These are phyloP conservation scores for Podospora didyma DNA, from an alignment of 495 filamentous ascomycete species.

Conservation along the genomic window DNA sequence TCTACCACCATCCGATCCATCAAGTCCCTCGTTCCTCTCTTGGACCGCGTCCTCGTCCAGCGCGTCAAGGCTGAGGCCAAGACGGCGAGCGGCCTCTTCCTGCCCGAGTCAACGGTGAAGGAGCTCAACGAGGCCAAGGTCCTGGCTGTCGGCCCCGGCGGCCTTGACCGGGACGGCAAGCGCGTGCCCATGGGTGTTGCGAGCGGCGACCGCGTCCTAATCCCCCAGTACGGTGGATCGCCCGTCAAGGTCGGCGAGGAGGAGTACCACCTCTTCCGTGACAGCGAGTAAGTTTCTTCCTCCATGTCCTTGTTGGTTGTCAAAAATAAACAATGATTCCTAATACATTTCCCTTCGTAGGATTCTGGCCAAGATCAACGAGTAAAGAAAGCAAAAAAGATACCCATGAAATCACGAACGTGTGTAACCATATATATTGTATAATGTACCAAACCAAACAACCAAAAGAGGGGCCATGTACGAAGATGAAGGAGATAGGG, in stretches of 20 bases:
- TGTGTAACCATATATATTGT: neutral
- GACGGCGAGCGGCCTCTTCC: constrained; percentile 93
- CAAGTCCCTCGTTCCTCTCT: constrained; percentile 90
- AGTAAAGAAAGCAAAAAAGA: constrained; percentile 47
- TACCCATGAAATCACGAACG: neutral
- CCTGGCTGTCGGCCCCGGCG: constrained; percentile 89
- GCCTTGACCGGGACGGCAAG: constrained; percentile 80
- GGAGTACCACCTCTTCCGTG: constrained; percentile 91
- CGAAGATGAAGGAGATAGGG: neutral
- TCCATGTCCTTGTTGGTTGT: neutral
- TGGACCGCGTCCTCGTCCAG: constrained; percentile 98
- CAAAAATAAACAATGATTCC: neutral
- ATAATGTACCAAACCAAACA: neutral
- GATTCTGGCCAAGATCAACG: constrained; percentile 85
- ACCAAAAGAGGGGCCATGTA: too few relatives aligned
- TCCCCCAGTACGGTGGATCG: constrained; percentile 96
- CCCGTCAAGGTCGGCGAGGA: constrained; percentile 97
- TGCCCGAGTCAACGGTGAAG: constrained; percentile 95
- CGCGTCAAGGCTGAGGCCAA: constrained; percentile 95
- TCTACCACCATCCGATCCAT: constrained; percentile 83
- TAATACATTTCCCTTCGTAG: constrained; percentile 35
- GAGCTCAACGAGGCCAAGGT: constrained; percentile 97
- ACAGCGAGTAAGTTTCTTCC: constrained; percentile 76
- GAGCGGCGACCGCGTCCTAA: constrained; percentile 88
- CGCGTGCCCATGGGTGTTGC: constrained; percentile 74